Evolutionary conservation across 169 alveolate genomes (phyloP), one percentile per base, ranked within the genome.

Genomic region (Babesia gibsoni): DNA sequence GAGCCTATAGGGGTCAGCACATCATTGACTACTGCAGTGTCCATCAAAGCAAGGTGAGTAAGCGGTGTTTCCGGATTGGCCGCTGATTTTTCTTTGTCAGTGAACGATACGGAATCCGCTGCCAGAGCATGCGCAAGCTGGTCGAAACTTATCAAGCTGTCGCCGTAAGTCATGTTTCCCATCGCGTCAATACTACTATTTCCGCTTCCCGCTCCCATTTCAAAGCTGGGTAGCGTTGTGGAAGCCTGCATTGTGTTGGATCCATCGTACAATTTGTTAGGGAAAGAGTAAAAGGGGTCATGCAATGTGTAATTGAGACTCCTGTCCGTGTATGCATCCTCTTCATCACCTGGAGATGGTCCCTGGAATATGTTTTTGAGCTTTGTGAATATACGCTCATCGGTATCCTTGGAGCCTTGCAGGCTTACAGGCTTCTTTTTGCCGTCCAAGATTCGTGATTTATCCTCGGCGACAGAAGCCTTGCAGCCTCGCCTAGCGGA

Each of bases 1-100:
- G 43, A 45, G n/a, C 73, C 73, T 12, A 75, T 64, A 18, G 84
- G 84, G 18, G 84, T 75, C 22, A 75, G 42, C 8, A 56, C 64
- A 48, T 67, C 85, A 3, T 63, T 52, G 49, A 58, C 48, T 9
- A 74, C 73, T 3, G 25, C 61, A 35, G 64, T 57, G 9, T 65
- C 70, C 22, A 58, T 25, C 32, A 59, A 46, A 20, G 59, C 61
- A 22, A 77, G 59, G 48, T 77, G 85, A 20, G 85, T 77, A 52
- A 77, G 27, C 61, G 85, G 85, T 3, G 77, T 77, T 35, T 49
- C 81, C n/a, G 63, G 7, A 29, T 4, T 6, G 23, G 36, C 10
- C 48, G 23, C 22, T 4, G 58, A 3, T 39, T 46, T 46, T 4
- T 48, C 56, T 48, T 61, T 61, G 58, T 61, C 59, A 14, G 72